Conservation (phyloP, 2,329 filamentous ascomycete genomes). For the Pseudogymnoascus pannorum region DNA sequence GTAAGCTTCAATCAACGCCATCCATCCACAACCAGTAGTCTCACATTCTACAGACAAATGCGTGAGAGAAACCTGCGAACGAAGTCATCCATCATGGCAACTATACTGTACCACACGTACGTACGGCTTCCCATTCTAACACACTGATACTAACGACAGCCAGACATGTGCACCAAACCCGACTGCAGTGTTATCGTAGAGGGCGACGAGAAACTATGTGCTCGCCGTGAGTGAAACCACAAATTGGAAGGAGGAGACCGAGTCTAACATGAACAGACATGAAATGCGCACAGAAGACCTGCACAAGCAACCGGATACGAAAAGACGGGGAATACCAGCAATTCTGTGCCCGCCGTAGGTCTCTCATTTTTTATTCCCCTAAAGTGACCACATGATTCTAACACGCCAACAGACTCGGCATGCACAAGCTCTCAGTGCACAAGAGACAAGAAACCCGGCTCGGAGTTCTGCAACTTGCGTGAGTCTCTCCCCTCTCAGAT, state of each 20-base stretch:
- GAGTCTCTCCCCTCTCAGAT: not conserved
- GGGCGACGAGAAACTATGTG: not conserved
- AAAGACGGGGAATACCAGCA: not conserved
- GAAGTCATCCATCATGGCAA: not conserved
- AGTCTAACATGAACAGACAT: not conserved
- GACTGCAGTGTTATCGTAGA: not conserved
- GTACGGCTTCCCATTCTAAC: not conserved
- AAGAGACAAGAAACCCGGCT: not conserved
- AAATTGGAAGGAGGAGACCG: not conserved
- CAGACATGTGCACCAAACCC: not conserved
- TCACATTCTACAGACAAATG: conserved; percentile 7
- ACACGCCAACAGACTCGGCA: not conserved
- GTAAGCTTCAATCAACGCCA: not conserved
- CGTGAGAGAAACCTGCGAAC: not conserved
- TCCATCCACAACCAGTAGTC: not conserved
- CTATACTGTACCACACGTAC: not conserved
- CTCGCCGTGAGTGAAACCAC: not conserved
- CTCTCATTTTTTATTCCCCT: not conserved
- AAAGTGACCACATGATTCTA: not conserved
- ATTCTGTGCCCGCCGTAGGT: not conserved
- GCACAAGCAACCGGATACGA: not conserved
- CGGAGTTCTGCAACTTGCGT: not conserved
- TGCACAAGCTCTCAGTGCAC: not conserved
- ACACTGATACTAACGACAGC: not conserved
- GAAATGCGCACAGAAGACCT: not conserved